Evolutionary conservation across 192 early-diverging fungal species (phyloP), one percentile per base, ranked within the genome.

Genomic region (Radiomyces spectabilis): DNA sequence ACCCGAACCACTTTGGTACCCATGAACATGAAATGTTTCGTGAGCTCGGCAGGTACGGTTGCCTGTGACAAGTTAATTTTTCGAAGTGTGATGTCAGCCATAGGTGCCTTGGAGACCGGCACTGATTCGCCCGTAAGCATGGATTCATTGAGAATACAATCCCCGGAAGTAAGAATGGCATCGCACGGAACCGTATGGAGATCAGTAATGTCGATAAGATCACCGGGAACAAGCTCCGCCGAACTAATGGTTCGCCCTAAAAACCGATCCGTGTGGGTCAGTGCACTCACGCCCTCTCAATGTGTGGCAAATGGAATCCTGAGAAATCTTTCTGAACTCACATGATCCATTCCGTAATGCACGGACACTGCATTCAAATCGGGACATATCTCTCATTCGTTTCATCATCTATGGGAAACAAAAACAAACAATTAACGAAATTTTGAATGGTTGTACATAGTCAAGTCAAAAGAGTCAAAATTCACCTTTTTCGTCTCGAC

Each of bases 91-190:
- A 53, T 52, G 32, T 81, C 82, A 3, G 74, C 78, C 12, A 94
- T 83, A 0, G 94, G 87, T 1, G 74, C 71, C 63, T 99, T 99
- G 24, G 91, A 91, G 15, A 99, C 91, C 0, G 94, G 94, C 2
- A 97, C 76, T 34, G 89, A 92, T 63, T 99, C 97, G 44, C 97
- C 97, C 0, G 97, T 99, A 12, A 99, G 77, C 93, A 98, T 95
- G 61, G 81, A 88, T 71, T 98, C 97, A 75, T 97, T 98, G 30
- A 97, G 84, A 53, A 99, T 97, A 58, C 94, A 97, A 61, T 93
- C 91, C 32, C 97, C 97, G 22, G 87, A 77, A 10, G 98, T 75
- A 13, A 99, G 76, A 25, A 97, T 72, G 2, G 91, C 90, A 59
- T 99, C 97, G 66, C 94, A 98, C 0, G 97, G 94, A 26, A 95